Evolutionary conservation across 148 eudicot genomes (phyloP).

Genomic region (Fagopyrum esculentum): DNA sequence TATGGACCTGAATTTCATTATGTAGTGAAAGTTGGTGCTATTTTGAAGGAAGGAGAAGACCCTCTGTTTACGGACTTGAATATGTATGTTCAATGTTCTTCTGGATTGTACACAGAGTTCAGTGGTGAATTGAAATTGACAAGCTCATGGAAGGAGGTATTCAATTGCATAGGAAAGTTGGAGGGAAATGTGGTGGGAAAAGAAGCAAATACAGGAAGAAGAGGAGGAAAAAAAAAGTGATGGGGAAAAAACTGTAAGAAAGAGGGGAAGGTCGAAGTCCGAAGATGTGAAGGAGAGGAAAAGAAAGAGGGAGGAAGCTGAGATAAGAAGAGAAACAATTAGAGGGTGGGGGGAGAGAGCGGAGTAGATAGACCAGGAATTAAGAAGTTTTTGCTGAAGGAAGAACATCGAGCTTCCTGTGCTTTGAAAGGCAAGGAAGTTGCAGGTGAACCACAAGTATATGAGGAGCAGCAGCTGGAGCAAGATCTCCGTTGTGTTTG

Average conservation of each 20-base stretch:
- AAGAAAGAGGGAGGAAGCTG: neutral
- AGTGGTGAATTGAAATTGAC: neutral
- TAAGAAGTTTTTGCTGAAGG: neutral
- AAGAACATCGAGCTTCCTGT: neutral
- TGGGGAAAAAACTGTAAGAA: neutral
- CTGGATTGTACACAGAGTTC: conserved; percentile 31
- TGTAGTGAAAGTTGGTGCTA: conserved; percentile 35
- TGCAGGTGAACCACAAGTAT: neutral
- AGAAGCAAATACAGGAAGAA: neutral
- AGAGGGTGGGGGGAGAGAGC: neutral
- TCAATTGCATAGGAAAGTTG: neutral
- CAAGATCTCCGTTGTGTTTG: neutral
- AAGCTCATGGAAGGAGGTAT: conserved; percentile 4
- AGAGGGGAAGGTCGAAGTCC: neutral
- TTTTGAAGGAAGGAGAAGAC: conserved; percentile 29
- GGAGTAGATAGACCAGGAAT: neutral
- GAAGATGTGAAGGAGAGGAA: neutral
- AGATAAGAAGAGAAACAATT: neutral
- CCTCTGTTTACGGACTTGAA: conserved; percentile 27
- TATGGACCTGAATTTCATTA: conserved; percentile 58
- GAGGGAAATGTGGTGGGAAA: neutral
- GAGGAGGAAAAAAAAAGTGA: neutral
- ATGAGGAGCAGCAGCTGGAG: neutral
- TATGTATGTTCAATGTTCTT: conserved; percentile 36
- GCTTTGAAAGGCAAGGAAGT: neutral